These are phyloP conservation scores for Fusarium graminum DNA, from an alignment of 2,329 filamentous ascomycete species.

Conservation along the genomic window DNA sequence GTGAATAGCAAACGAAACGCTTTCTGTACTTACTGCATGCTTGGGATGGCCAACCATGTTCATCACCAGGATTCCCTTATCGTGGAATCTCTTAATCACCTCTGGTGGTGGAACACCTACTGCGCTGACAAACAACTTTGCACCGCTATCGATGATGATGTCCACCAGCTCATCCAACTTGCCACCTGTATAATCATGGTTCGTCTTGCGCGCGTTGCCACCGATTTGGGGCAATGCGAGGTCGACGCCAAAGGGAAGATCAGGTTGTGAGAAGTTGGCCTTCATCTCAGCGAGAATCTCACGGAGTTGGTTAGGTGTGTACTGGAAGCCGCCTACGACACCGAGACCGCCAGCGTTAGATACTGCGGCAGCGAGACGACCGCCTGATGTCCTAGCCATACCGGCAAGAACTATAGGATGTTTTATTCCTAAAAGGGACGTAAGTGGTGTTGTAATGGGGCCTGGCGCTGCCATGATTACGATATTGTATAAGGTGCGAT, in stretches of 20 bases:
- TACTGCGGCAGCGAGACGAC: conserved; percentile 83
- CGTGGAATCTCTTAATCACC: conserved; percentile 82
- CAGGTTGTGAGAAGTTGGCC: conserved; percentile 72
- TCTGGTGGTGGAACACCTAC: conserved; percentile 85
- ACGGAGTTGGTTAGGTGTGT: conserved; percentile 79
- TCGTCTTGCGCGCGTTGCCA: conserved; percentile 85
- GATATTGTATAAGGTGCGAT: not conserved
- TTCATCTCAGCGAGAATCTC: conserved; percentile 90
- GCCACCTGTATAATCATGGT: conserved; percentile 94
- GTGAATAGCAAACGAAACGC: not conserved
- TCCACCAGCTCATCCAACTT: conserved; percentile 89
- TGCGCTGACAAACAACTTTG: conserved; percentile 86
- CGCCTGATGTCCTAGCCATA: conserved; percentile 89
- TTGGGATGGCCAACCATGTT: conserved; percentile 97
- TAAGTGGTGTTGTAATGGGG: conserved; percentile 81
- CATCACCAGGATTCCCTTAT: conserved; percentile 87
- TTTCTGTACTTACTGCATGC: conserved; percentile 72
- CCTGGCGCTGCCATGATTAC: conserved; percentile 58
- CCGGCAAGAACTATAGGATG: conserved; percentile 94
- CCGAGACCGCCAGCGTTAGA: conserved; percentile 90
- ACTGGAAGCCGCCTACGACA: conserved; percentile 79
- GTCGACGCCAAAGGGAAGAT: conserved; percentile 89
- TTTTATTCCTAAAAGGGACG: conserved; percentile 81
- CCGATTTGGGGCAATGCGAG: conserved; percentile 92
- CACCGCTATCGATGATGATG: conserved; percentile 86